Base-by-base conservation (phyloP, 768 basidiomycete species). In the Tulasnella sp. region DNA sequence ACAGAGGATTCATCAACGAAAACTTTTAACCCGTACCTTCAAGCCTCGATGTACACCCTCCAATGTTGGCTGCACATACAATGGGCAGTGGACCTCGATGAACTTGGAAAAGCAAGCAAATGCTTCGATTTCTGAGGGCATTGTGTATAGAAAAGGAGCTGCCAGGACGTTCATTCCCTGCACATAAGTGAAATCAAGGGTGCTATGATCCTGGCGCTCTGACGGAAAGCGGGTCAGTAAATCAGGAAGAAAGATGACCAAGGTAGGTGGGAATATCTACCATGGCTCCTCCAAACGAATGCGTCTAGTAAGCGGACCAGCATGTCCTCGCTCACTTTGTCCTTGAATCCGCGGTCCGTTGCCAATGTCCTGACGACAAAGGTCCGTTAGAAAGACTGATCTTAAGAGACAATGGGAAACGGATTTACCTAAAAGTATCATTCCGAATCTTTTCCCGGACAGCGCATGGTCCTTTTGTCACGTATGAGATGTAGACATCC, bases 111-210 rank as follows among this genome's bases (percentile, higher is more conserved):
- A 98, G 72, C 91, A 96, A 63, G 85, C 93, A 72, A 97, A 99
- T 0, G 96, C 96, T 71, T 99, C 96, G n/a, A 98, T 73, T 71
- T 99, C 92, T 9, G 92, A 92, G 4, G 96, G 94, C 83, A 98
- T 88, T 10, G 88, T 91, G 69, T 96, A 99, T 27, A 99, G 78
- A 71, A 98, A 99, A 0, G 96, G 96, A 2, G 96, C 96, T 21
- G 94, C 92, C 34, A 99, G 83, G 50, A 98, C 96, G 70, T 99
- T 99, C 92, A 96, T 97, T 29, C 96, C 96, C 73, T 99, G 95
- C 8, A 99, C 94, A 67, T 98, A 99, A 29, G 89, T 92, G 72
- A 97, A 96, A 8, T 82, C 88, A 43, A 90, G 78, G 23, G 27
- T 50, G 42, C 27, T 59, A 24, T 19, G 56, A 66, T 89, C 86